A percentile compares a stretch with the other conserved stretches of the same genome.
These are phyloP conservation scores for Rugiboletus extremiorientalis DNA, from an alignment of 1,284 basidiomycete species.

Conservation along the genomic window DNA sequence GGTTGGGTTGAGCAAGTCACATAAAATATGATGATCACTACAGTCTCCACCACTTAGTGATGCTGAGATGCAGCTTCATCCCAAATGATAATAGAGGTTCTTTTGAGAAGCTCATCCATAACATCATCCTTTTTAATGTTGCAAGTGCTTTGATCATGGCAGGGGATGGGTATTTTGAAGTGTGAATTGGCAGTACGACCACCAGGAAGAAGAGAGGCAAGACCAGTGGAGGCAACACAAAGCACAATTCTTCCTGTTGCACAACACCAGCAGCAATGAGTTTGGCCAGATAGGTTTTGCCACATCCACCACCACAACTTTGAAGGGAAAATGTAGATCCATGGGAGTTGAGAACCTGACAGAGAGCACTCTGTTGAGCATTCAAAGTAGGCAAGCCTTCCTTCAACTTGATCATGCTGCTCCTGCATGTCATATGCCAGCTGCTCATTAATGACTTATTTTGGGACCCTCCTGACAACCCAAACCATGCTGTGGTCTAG, in stretches of 20 bases:
- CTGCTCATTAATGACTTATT: conserved; percentile 42
- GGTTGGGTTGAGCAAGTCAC: conserved; percentile 36
- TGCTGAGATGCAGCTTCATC: too few relatives aligned
- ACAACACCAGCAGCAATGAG: conserved; percentile 36
- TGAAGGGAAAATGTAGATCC: conserved; percentile 41
- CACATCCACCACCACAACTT: conserved; percentile 46
- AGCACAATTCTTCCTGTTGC: conserved; percentile 31
- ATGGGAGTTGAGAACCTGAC: neutral
- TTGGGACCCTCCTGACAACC: conserved; percentile 16
- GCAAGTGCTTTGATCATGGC: conserved; percentile 33
- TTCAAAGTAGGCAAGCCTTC: conserved; percentile 3
- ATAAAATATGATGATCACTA: conserved; percentile 32
- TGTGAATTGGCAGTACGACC: conserved; percentile 12
- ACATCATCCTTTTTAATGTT: conserved; percentile 30
- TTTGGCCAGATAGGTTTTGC: conserved; percentile 51
- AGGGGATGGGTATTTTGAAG: conserved; percentile 22
- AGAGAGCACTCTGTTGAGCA: conserved; percentile 6
- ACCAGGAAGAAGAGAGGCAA: conserved; percentile 14
- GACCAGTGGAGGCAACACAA: too few relatives aligned
- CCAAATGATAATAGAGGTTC: neutral
- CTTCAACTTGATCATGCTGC: conserved; percentile 13
- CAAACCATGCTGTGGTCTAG: conserved; percentile 33
- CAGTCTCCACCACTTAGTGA: conserved; percentile 31
- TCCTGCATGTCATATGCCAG: conserved; percentile 31
- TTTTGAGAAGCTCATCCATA: neutral